Evolutionary conservation across 2,329 filamentous ascomycete species (phyloP), one percentile per base, ranked within the genome.

Genomic region (Calonectria henricotiae): DNA sequence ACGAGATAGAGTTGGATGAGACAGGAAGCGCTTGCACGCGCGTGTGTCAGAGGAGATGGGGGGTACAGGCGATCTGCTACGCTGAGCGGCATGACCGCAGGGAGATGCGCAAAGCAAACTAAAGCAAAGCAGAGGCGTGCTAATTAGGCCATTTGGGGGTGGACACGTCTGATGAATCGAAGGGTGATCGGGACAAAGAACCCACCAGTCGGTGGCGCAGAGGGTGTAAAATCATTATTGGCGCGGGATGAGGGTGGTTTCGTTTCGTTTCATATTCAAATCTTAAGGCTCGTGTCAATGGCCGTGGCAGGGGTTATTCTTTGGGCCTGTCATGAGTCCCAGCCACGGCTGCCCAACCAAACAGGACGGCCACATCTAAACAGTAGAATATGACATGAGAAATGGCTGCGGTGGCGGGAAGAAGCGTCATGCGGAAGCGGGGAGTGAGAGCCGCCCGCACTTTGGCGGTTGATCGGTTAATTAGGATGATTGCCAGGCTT

Each of bases 251-350:
- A 39, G 60, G 43, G 51, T 62, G 55, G 27, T 46, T 61, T 25
- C 39, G 67, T 69, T 65, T 65, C 46, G 67, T 69, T 69, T 69
- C 67, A 69, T 30, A n/a, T 69, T 41, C 27, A 60, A 58, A 62
- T 69, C 55, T 46, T 62, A 62, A 25, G 55, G 32, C 46, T 54
- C 39, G 54, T 43, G 37, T 62, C 39, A 62, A 12, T 69, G 62
- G 67, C 25, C 13, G 20, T 23, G 46, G 32, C 62, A 69, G 67
- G 67, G 67, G 39, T 61, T 41, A 17, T 17, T n/a, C 35, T 46
- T 55, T 39, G 35, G 47, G 17, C 25, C 37, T 37, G 61, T 46
- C 43, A 61, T 47, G 46, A 55, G 35, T 30, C 44, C 35, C 13
- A 65, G 61, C 54, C 43, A 60, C 54, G 20, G 30, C 41, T 47